Conservation (phyloP, 1,284 basidiomycete species). For the Vanrija humicola region DNA sequence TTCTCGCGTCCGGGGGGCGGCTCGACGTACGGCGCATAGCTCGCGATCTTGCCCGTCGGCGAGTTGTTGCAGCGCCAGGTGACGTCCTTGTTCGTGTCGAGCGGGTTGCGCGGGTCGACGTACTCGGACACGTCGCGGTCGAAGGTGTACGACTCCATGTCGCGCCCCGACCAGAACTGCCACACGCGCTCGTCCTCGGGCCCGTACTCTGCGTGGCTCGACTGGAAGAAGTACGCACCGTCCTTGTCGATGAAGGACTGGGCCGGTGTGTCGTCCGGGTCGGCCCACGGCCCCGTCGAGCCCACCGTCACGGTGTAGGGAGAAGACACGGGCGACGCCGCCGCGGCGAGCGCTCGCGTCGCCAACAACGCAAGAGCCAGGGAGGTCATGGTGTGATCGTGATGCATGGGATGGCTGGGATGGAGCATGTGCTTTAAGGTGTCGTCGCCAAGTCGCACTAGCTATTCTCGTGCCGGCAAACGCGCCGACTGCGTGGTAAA, state of each 20-base stretch:
- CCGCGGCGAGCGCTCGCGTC: no score
- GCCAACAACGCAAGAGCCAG: no score
- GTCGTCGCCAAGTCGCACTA: no score
- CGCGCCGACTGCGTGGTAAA: no score
- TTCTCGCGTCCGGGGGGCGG: not conserved
- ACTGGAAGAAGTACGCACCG: conserved; percentile 9
- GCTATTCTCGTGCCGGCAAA: no score
- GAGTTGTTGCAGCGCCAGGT: conserved; percentile 12
- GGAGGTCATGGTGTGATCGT: no score
- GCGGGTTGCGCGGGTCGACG: conserved; percentile 7
- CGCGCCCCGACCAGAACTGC: conserved; percentile 6
- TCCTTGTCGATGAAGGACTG: conserved; percentile 9
- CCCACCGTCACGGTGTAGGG: not conserved
- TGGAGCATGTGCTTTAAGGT: no score
- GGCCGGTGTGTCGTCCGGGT: conserved; percentile 12
- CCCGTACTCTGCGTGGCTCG: conserved; percentile 8
- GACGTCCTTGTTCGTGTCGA: conserved; percentile 11
- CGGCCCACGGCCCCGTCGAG: not conserved
- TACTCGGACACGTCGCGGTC: not conserved
- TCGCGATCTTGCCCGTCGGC: conserved; percentile 6
- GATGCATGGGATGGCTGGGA: no score
- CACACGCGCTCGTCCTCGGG: conserved; percentile 1
- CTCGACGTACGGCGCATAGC: not conserved
- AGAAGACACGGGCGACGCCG: no score
- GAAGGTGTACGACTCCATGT: conserved; percentile 2